Percentiles rank a stretch among this genome's conserved stretches.
Evolutionary conservation across 441 rosid genomes (phyloP).

Genomic region (Euphorbia neoarborescens): DNA sequence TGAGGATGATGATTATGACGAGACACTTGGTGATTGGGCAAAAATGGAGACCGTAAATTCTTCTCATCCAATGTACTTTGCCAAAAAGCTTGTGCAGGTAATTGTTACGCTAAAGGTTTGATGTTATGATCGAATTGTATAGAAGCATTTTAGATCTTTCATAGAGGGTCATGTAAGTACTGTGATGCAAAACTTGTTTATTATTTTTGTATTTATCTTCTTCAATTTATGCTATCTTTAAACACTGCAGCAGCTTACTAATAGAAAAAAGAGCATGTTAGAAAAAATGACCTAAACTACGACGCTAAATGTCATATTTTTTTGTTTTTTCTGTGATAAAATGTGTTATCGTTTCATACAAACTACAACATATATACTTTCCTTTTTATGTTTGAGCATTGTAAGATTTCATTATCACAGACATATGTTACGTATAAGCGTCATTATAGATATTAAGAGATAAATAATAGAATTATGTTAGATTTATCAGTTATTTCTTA

Average conservation of each 20-base stretch:
- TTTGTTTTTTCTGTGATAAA: neutral
- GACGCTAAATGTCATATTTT: neutral
- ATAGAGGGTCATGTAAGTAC: constrained; percentile 9
- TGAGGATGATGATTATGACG: constrained; percentile 52
- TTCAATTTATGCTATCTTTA: neutral
- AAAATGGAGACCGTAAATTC: constrained; percentile 78
- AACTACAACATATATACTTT: neutral
- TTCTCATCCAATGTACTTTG: constrained; percentile 92
- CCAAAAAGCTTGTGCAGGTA: constrained; percentile 75
- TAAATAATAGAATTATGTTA: too few species aligned
- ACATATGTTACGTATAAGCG: too few species aligned
- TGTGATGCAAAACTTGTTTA: neutral
- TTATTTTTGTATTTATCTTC: neutral
- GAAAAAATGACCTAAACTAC: neutral
- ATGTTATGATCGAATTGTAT: constrained; percentile 2
- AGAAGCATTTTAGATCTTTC: constrained; percentile 6
- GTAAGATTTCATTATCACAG: neutral
- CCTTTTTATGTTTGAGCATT: neutral
- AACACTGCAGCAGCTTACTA: neutral
- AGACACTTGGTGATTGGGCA: constrained; percentile 76
- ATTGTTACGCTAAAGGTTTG: constrained; percentile 8
- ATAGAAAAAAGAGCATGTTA: neutral
- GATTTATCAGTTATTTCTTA: too few species aligned
- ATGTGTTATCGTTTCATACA: constrained; percentile 5
- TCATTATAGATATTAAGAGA: too few species aligned